Evolutionary conservation across 148 eudicot species (phyloP), one percentile per base, ranked within the genome.

Genomic region (Heliamphora exappendiculata): DNA sequence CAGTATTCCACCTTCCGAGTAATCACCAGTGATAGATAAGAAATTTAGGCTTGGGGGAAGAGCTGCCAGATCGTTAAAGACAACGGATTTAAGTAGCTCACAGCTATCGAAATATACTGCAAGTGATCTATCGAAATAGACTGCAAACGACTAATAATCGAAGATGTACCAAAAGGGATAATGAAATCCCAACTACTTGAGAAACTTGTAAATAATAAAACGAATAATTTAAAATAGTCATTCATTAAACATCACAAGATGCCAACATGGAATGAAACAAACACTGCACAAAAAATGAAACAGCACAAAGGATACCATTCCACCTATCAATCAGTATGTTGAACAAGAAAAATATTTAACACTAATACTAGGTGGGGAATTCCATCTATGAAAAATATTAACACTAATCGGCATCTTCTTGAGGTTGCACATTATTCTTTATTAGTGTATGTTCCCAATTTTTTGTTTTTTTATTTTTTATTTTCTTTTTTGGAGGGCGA

Each of bases 21-120:
- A 92, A 77, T 95, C 98, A 73, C 99, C 99, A 31, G 99, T 95
- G 76, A 95, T 85, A 41, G 94, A 87, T 86, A 95, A 87, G 85
- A 95, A 95, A 82, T 93, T 95, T 54, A 95, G 82, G 80, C 91
- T 93, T 60, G 99, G 99, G 3, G 99, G 98, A 78, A 95, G 94
- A 80, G 93, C 99, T 95, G 91, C 85, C 89, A 81, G 37, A 70
- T 36, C 60, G 49, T 76, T 67, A 84, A 73, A n/a, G n/a, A n/a
- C n/a, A n/a, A 62, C 63, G 67, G 63, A 39, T 31, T 67, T 73
- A 74, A 64, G 60, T 47, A 24, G 42, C 75, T 12, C n/a, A 45
- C 17, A 58, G 13, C 20, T n/a, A 1, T 10, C 7, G 33, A 41
- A 45, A 55, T 41, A 34, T 33, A 72, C 39, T 31, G 59, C 19